Base-by-base conservation (phyloP, 192 early-diverging fungal species). In the Coemansia sp. region DNA sequence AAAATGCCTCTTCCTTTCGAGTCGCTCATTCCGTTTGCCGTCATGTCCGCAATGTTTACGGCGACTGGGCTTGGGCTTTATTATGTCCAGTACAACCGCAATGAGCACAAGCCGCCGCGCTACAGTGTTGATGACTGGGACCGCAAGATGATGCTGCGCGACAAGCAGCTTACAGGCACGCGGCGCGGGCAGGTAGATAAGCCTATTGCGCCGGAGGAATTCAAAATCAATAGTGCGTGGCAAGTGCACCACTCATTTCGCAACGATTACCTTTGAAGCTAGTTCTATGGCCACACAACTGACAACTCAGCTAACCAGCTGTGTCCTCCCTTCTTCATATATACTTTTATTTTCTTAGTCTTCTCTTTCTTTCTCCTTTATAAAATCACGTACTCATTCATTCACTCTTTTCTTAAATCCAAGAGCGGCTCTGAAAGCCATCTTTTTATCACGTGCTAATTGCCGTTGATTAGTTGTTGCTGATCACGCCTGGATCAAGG, bases 1-100 rank as follows among this genome's bases (percentile, higher is more conserved):
- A 74, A 74, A 53, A 90, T 90, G 91, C 91, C 91, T 70, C 83
- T 93, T 76, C 91, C 90, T 60, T 91, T 90, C 64, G 91, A 93
- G 84, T 87, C 87, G 19, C 66, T 93, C 65, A 83, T 93, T 75
- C 91, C 91, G 40, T 89, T 91, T 74, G 90, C 77, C 69, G 64
- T 93, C 58, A 90, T 93, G 62, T 77, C 87, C 53, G 84, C 72
- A 61, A 87, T 93, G 81, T 89, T 89, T 65, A 75, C 76, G 65
- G 86, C 82, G 37, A 87, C 88, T 44, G 90, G 88, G 50, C 63
- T 77, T 12, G 85, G 88, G 61, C 77, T 91, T 44, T 69, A 84
- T 26, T 85, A 75, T 59, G 83, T 85, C 45, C 88, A 88, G 63
- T 77, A 73, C 48, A 85, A 86, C 67, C 52, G 79, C 52, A 89